Percentiles rank a stretch among this genome's conserved stretches.
phyloP scores from a whole-genome alignment of 306 rosid genomes.

The Ammopiptanthus mongolicus region DNA sequence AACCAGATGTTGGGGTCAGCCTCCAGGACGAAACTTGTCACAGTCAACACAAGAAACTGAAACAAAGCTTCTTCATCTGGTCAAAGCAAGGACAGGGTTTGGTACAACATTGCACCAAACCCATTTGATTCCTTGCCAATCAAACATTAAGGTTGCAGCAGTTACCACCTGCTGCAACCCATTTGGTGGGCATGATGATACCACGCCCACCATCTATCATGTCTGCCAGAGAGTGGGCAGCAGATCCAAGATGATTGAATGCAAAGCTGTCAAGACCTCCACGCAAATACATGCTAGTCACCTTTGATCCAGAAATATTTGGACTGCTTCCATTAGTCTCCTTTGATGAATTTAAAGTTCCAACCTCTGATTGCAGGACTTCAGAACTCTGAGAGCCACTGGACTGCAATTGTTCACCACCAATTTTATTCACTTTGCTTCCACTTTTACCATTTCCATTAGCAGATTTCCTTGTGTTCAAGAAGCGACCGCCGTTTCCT shows the following conservation, averaged over 20 bases:
- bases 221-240: constrained; percentile 45
- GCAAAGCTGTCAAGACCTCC: constrained; percentile 45
- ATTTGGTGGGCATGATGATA: constrained; percentile 56
- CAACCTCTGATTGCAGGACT: constrained; percentile 62
- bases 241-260: constrained; percentile 44
- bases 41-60: constrained; percentile 23
- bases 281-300: constrained; percentile 59
- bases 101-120: constrained; percentile 26
- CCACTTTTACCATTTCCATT: constrained; percentile 29
- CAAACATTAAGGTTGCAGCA: constrained; percentile 72
- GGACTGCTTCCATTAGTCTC: constrained; percentile 58
- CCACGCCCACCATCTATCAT: constrained; percentile 50
- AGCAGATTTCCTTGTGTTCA: constrained; percentile 48
- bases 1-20: constrained; percentile 50
- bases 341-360: constrained; percentile 65
- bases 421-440: constrained; percentile 29
- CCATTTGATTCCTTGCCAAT: constrained; percentile 31
- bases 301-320: constrained; percentile 67
- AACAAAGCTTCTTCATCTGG: constrained; percentile 50
- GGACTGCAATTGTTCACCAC: constrained; percentile 28
- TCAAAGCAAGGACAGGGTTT: constrained; percentile 35
- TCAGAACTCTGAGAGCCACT: constrained; percentile 69
- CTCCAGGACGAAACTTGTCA: constrained; percentile 24
- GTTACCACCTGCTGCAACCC: constrained; percentile 70
- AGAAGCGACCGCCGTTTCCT: constrained; percentile 91